A percentile compares a stretch with the other conserved stretches of the same genome.
phyloP scores from a whole-genome alignment of 1,139 yeast genomes.

The Taphrina pruni region DNA sequence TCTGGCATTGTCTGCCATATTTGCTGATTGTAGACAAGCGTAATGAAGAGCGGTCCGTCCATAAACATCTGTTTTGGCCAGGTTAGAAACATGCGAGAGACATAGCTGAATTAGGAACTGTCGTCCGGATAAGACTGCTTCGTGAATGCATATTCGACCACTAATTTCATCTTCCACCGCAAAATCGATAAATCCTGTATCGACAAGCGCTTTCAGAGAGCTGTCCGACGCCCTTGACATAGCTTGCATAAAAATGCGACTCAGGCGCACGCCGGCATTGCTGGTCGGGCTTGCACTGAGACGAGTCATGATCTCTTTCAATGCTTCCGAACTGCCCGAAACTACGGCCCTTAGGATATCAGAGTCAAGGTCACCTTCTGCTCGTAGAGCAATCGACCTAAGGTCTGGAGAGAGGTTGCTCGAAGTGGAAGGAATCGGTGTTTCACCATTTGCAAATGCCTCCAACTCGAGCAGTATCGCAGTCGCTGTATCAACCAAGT shows the following conservation, averaged over 20 bases:
- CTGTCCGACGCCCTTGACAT: slow-evolving; percentile 18
- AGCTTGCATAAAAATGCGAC: slow-evolving; percentile 37
- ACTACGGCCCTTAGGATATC: slow-evolving; percentile 47
- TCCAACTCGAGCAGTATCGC: slow-evolving; percentile 81
- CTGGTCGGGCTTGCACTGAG: slow-evolving; percentile 46
- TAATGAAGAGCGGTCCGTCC: slow-evolving; percentile 89
- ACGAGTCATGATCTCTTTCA: slow-evolving; percentile 41
- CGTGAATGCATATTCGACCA: slow-evolving; percentile 37
- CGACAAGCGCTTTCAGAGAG: slow-evolving; percentile 18
- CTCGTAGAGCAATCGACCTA: slow-evolving; percentile 18
- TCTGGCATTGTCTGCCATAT: slow-evolving; percentile 49
- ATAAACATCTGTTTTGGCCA: slow-evolving; percentile 60
- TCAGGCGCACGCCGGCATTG: slow-evolving; percentile 51
- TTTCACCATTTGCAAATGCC: slow-evolving; percentile 55
- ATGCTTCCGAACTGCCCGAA: slow-evolving; percentile 40
- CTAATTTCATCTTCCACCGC: slow-evolving; percentile 33
- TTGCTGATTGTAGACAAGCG: slow-evolving; percentile 62
- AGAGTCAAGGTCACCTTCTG: slow-evolving; percentile 33
- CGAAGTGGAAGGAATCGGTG: not conserved
- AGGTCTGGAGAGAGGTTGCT: slow-evolving; percentile 19
- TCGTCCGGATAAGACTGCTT: slow-evolving; percentile 32
- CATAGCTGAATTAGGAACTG: slow-evolving; percentile 17
- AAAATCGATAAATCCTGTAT: slow-evolving; percentile 29
- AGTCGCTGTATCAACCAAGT: slow-evolving; percentile 80
- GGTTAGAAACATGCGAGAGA: not conserved